Base-by-base conservation (phyloP, 257 asterid genomes). In the Thymus quinquecostatus region DNA sequence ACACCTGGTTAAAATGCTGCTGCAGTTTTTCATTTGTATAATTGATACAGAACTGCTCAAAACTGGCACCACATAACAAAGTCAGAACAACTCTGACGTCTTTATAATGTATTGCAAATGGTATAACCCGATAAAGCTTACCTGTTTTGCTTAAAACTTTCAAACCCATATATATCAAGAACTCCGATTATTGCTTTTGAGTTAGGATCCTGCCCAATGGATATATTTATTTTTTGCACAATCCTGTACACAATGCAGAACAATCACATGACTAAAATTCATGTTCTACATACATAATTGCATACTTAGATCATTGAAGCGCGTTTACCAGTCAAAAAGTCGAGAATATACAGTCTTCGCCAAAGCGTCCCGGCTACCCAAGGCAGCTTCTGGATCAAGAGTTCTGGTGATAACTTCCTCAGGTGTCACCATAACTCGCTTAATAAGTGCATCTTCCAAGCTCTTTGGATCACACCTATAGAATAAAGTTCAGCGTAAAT, bases 131-230 rank as follows among this genome's bases (percentile, higher is more conserved):
- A 28, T 38, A 59, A 70, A 74, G 55, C 82, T 79, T 78, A 71
- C 89, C 89, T 85, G 83, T 95, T 95, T 68, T 77, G 79, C 83
- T 95, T 92, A 79, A 95, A 95, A 83, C 99, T 92, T 84, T 95
- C 99, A 81, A 95, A 95, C 41, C 99, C 99, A 55, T 95, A 95
- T 67, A 95, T 95, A 81, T 95, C 99, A 81, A 95, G 99, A 75
- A 95, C 99, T 72, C 99, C 99, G 34, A 95, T 92, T 73, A 86
- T 87, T 74, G 98, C 88, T 75, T 89, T 91, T 74, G 99, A 89
- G 88, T 91, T 95, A 11, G 99, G 99, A 86, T 95, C 99, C 84
- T 95, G 99, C 73, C 99, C 98, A 76, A 95, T 95, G 69, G 99
- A 95, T 71, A 50, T 74, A 83, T 95, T 95, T 79, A 95, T 95